These are phyloP conservation scores for Monosporozyma yasuniensis DNA, from an alignment of 805 yeast genomes.

Conservation along the genomic window DNA sequence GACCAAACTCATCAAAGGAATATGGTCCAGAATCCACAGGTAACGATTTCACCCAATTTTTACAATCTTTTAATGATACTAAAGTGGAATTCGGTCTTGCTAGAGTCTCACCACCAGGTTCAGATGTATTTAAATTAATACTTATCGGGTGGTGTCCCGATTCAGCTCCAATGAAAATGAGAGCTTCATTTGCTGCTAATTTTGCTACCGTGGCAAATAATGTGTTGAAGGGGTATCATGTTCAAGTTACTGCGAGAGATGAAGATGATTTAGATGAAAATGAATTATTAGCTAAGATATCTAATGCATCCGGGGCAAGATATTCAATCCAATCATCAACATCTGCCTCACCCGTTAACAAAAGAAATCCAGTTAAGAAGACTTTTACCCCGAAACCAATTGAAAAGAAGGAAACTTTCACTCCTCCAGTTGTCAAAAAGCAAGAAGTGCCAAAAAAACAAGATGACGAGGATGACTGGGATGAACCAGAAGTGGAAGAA, in stretches of 20 bases:
- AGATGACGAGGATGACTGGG: conserved; percentile 39
- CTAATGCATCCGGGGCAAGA: conserved; percentile 93
- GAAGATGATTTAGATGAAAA: conserved; percentile 76
- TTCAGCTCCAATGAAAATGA: conserved; percentile 72
- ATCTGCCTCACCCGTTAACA: conserved; percentile 25
- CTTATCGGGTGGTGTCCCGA: conserved; percentile 97
- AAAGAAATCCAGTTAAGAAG: conserved; percentile 16
- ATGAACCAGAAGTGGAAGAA: conserved; percentile 38
- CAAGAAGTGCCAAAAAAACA: conserved; percentile 9
- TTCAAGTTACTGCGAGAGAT: conserved; percentile 94
- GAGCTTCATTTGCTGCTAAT: conserved; percentile 68
- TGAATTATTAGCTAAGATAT: conserved; percentile 65
- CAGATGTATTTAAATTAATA: conserved; percentile 76
- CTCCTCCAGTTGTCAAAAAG: conserved; percentile 15
- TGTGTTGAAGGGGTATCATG: conserved; percentile 75
- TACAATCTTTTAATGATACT: conserved; percentile 75
- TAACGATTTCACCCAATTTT: conserved; percentile 62
- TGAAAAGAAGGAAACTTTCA: not conserved
- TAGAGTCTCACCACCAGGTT: conserved; percentile 82
- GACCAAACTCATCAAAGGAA: conserved; percentile 51
- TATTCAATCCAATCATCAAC: conserved; percentile 56
- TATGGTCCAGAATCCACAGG: conserved; percentile 43
- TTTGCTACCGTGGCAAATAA: conserved; percentile 62
- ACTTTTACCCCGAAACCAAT: conserved; percentile 10
- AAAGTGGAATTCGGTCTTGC: conserved; percentile 85